Base-by-base conservation (phyloP, 371 early-diverging fungal genomes). In the Lichtheimia ramosa region DNA sequence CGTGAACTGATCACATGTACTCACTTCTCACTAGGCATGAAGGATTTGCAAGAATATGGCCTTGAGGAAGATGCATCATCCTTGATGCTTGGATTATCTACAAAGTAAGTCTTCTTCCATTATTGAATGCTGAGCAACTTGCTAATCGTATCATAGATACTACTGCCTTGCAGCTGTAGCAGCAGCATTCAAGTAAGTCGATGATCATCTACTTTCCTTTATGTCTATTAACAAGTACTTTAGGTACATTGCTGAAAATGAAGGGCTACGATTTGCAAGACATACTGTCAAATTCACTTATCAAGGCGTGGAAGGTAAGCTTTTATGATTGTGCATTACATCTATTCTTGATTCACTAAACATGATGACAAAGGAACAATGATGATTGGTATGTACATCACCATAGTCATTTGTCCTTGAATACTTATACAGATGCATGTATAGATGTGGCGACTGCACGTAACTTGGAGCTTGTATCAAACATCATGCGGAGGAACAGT, bases 281-380 rank as follows among this genome's bases (percentile, higher is more conserved):
- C 83, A 84, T 57, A 82, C 89, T 1, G 68, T 92, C 48, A 77
- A 79, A 48, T 88, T 92, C 69, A 80, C 81, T 25, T 89, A 84
- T 56, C 76, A 85, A 66, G 78, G 74, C 0, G 75, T 77, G 5
- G 79, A 84, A 59, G 92, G 76, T 65, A 67, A 18, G 15, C n/a
- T n/a, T 3, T 39, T 2, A 18, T 14, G 5, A 3, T 10, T n/a
- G 2, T n/a, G 20, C 4, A n/a, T 39, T 5, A 20, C 12, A 13
- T 8, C n/a, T n/a, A n/a, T 15, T 23, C 27, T 15, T 7, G 21
- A 56, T 56, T 12, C 24, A 39, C 6, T 56, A 42, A n/a, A 14
- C 12, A 3, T 10, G 4, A 12, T 42, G 12, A 2, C 42, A 13
- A 6, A 74, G 75, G 86, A 12, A 77, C 73, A 18, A 82, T 89